Conservation (phyloP, 441 rosid genomes). For the Syzygium malaccense region DNA sequence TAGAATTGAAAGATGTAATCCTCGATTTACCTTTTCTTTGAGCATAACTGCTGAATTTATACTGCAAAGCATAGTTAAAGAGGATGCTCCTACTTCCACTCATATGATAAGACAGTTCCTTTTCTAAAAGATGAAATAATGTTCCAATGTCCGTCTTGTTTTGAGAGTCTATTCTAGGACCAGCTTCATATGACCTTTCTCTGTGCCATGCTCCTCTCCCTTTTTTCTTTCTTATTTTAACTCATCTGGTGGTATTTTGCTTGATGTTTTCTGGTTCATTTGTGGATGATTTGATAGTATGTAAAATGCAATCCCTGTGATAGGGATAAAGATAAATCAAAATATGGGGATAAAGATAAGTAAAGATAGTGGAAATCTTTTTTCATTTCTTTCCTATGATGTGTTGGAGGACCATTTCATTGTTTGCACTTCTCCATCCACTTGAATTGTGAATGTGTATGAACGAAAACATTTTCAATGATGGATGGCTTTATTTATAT, state of each 20-base stretch:
- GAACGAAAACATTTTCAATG: not conserved
- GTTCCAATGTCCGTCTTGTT: not conserved
- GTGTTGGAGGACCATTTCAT: not conserved
- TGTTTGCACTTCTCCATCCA: not conserved
- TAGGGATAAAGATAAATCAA: not conserved
- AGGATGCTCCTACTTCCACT: not conserved
- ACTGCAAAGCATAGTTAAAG: not conserved
- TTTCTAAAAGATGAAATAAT: not conserved
- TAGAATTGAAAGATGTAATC: slow-evolving; percentile 85
- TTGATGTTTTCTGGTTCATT: not conserved
- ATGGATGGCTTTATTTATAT: not conserved
- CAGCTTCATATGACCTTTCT: not conserved
- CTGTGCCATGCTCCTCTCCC: not conserved
- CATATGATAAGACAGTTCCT: not conserved
- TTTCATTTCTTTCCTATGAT: not conserved
- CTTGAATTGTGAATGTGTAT: not conserved
- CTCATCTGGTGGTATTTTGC: not conserved
- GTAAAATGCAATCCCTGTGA: not conserved
- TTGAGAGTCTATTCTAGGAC: not conserved
- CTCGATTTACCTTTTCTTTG: slow-evolving; percentile 2
- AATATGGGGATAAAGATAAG: not conserved
- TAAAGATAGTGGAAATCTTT: not conserved
- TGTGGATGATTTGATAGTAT: not conserved
- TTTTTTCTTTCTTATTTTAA: not conserved
- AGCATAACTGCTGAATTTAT: not conserved